A percentile compares a stretch with the other conserved stretches of the same genome.
phyloP scores from a whole-genome alignment of 1,139 yeast species.

The Hanseniaspora gamundiae region DNA sequence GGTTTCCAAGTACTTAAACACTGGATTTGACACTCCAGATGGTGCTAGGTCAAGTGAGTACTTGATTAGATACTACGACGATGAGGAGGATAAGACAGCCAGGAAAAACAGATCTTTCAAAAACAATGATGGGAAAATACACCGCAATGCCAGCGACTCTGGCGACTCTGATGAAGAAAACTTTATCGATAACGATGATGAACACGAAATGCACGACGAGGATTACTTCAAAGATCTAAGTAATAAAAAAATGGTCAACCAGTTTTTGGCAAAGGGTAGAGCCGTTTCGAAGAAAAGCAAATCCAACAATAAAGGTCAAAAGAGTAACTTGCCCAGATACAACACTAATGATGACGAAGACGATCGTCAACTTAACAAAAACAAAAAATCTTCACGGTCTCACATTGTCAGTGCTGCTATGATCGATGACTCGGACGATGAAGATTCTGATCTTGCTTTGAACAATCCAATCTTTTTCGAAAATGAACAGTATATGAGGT shows the following conservation, averaged over 20 bases:
- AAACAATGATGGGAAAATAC: background rate
- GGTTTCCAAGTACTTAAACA: constrained; percentile 15
- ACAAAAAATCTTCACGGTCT: constrained; percentile 2
- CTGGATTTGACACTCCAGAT: constrained; percentile 22
- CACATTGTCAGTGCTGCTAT: constrained; percentile 20
- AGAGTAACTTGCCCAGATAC: constrained; percentile 5
- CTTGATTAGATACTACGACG: constrained; percentile 7
- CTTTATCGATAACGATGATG: constrained; percentile 4
- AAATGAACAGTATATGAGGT: constrained; percentile 24
- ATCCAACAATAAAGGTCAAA: constrained; percentile 6
- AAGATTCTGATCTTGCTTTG: constrained; percentile 14
- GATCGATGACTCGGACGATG: constrained; percentile 23
- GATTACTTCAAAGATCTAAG: constrained; percentile 20
- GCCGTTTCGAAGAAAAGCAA: constrained; percentile 14
- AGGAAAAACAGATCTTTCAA: background rate
- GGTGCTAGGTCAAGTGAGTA: constrained; percentile 20
- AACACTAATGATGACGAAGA: constrained; percentile 7
- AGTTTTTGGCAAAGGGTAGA: constrained; percentile 13
- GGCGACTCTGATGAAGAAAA: constrained; percentile 8
- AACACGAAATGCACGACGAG: constrained; percentile 9
- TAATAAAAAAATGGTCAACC: constrained; percentile 5
- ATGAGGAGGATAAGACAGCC: background rate
- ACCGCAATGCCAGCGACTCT: constrained; percentile 10
- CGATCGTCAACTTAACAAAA: constrained; percentile 2
- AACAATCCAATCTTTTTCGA: constrained; percentile 20